Conservation (phyloP, 1,284 basidiomycete genomes). For the Takashimella tepidaria region DNA sequence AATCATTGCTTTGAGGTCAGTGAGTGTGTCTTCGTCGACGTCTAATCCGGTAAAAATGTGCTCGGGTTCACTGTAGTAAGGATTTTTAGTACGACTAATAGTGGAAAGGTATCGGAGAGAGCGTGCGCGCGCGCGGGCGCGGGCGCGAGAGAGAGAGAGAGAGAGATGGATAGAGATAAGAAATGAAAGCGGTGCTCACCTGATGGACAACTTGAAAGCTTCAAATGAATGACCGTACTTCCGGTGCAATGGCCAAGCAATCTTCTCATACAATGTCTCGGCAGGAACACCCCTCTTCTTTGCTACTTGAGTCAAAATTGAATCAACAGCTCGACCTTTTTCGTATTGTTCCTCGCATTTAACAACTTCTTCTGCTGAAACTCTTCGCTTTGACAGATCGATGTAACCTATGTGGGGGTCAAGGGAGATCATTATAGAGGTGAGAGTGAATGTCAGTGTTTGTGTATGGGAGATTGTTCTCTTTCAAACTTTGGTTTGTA, state of each 20-base stretch:
- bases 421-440: no score
- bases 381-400: slow-evolving; percentile 96
- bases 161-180: no score
- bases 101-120: no score
- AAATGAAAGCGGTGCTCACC: slow-evolving; percentile 55
- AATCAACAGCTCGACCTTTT: slow-evolving; percentile 93
- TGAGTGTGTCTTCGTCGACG: slow-evolving; percentile 57
- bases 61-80: slow-evolving; percentile 68
- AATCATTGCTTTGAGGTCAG: slow-evolving; percentile 76
- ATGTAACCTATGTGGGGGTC: slow-evolving; percentile 99
- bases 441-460: slow-evolving; percentile 3
- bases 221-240: slow-evolving; percentile 96
- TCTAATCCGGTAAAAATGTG: slow-evolving; percentile 71
- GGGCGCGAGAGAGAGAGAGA: no score
- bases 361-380: slow-evolving; percentile 96
- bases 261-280: slow-evolving; percentile 73
- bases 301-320: slow-evolving; percentile 89
- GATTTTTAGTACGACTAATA: no score
- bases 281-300: slow-evolving; percentile 62
- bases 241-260: slow-evolving; percentile 88
- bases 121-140: neutral
- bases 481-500: neutral
- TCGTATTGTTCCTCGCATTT: slow-evolving; percentile 99
- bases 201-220: slow-evolving; percentile 92
- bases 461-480: neutral